Evolutionary conservation across 78 protist genomes (phyloP).

Genomic region (Salpingoeca rosetta): DNA sequence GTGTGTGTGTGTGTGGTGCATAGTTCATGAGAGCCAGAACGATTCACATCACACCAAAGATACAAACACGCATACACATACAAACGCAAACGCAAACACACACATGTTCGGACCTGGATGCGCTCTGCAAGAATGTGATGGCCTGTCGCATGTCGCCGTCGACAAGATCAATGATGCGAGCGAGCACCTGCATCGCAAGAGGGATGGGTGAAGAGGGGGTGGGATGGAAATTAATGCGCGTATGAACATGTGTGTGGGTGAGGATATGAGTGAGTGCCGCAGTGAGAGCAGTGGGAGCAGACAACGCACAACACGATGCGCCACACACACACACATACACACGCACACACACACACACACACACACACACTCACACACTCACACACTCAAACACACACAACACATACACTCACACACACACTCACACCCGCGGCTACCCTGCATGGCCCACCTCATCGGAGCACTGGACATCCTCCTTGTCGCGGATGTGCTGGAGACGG

Average conservation of each 20-base stretch:
- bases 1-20: no score
- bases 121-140: slow-evolving; percentile 74
- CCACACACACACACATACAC: no score
- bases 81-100: background rate
- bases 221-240: background rate
- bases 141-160: slow-evolving; percentile 89
- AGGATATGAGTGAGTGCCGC: background rate
- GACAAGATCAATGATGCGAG: slow-evolving; percentile 32
- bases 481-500: slow-evolving; percentile 52
- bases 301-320: no score
- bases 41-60: background rate
- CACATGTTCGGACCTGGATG: slow-evolving; percentile 9
- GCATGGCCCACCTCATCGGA: background rate
- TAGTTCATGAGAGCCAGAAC: background rate
- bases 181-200: background rate
- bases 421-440: no score
- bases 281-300: background rate
- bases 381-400: no score
- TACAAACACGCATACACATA: background rate
- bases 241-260: background rate
- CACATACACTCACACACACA: no score
- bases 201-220: background rate
- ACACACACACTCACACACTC: background rate
- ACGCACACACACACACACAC: background rate
- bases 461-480: slow-evolving; percentile 32